Base-by-base conservation (phyloP, 805 yeast genomes). In the Metschnikowia koreensis region DNA sequence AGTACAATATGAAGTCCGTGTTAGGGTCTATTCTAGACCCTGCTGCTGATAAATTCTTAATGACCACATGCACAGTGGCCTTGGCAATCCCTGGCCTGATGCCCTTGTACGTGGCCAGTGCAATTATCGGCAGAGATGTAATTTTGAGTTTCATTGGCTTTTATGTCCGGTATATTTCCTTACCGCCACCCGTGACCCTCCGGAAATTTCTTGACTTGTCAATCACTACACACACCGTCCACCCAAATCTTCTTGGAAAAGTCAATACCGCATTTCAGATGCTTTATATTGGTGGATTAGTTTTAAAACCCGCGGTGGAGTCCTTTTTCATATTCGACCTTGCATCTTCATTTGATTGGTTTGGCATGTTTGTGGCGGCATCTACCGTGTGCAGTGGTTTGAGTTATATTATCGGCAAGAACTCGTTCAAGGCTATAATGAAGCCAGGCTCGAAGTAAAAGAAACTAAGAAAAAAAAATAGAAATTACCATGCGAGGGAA, bases 21-120 rank as follows among this genome's bases (percentile, higher is more conserved):
- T 80, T 91, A 7, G 99, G 99, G 0, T 86, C 97, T 0, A 84
- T 94, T 13, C 74, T 96, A 34, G 99, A 94, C 63, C 99, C 99
- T 0, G 77, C 90, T 71, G 99, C 99, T 0, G 99, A 94, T 66
- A 94, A 94, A 66, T 74, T 87, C 13, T 75, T 94, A 44, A 91
- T 94, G 97, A 79, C 93, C 17, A 82, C 88, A 0, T 82, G 96
- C 47, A 92, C 98, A 0, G 76, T 84, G 0, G 83, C 96, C 47
- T 70, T 94, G 51, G 83, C 93, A 0, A 79, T 84, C 58, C 72
- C 84, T 11, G 77, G 83, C 46, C 75, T 80, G 16, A 86, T 94
- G 61, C 98, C 99, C 0, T 47, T 58, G 0, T 62, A 80, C 64
- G 74, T 81, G 22, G 96, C 93, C 0, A 65, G 71, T 0, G 58